Evolutionary conservation across 371 early-diverging fungal species (phyloP).

Genomic region (Apophysomyces ossiformis): DNA sequence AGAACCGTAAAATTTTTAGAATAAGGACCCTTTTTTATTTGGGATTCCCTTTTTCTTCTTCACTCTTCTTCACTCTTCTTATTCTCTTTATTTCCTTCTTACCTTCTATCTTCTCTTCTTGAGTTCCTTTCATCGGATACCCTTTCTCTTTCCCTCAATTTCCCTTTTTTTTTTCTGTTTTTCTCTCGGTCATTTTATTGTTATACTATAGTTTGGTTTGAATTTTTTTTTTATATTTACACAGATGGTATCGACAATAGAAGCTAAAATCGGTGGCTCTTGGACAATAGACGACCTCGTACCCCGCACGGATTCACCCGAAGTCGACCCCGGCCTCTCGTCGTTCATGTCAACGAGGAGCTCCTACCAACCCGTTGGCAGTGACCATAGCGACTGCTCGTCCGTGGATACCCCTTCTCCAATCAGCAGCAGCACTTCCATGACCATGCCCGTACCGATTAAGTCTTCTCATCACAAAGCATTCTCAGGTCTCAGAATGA

Average conservation of each 20-base stretch:
- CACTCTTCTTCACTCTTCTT: background rate
- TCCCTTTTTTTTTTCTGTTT: background rate
- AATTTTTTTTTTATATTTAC: no score
- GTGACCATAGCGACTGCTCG: conserved; percentile 4
- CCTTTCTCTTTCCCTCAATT: no score
- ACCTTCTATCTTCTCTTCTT: no score
- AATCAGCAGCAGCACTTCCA: background rate
- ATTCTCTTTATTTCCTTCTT: no score
- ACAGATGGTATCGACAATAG: conserved; percentile 4
- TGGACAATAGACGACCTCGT: conserved; percentile 4
- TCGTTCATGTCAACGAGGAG: conserved; percentile 3
- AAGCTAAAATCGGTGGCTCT: background rate
- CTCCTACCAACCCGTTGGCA: background rate
- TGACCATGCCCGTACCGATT: conserved; percentile 5
- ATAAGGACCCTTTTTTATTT: conserved; percentile 8
- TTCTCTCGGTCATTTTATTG: background rate
- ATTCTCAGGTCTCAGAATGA: conserved; percentile 5
- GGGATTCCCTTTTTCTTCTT: background rate
- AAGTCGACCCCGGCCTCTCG: background rate
- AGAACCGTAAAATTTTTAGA: conserved; percentile 1
- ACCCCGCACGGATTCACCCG: conserved; percentile 4
- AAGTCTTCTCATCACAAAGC: background rate
- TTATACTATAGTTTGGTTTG: background rate
- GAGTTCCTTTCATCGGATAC: no score
- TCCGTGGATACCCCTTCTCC: background rate